phyloP scores from a whole-genome alignment of 257 asterid species.

The Eucommia ulmoides region DNA sequence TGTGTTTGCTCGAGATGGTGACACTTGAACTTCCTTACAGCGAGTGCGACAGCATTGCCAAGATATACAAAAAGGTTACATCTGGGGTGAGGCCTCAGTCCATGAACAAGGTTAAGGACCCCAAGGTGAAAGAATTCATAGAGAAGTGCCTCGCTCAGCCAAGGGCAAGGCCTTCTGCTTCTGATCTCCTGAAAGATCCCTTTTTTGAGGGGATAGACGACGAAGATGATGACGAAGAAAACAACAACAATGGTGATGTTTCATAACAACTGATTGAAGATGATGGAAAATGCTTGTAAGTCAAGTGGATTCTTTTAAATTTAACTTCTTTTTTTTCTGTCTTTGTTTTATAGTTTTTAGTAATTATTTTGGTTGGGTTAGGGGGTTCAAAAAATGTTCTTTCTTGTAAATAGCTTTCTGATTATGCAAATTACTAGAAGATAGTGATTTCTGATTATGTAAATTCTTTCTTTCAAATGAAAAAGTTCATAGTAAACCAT shows the following conservation, averaged over 20 bases:
- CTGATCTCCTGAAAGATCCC: neutral
- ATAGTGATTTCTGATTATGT: too few relatives aligned
- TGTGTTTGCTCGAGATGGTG: neutral
- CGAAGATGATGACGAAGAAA: neutral
- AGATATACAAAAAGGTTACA: neutral
- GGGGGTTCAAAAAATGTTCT: too few relatives aligned
- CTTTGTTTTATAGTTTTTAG: too few relatives aligned
- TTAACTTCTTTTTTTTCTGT: too few relatives aligned
- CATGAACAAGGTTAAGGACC: neutral
- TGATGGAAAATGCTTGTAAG: too few relatives aligned
- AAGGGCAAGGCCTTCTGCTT: neutral
- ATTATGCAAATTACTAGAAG: too few relatives aligned
- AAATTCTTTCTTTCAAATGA: too few relatives aligned
- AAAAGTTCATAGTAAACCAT: too few relatives aligned
- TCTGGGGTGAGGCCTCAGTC: neutral
- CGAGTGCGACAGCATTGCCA: neutral
- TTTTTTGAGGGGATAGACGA: neutral
- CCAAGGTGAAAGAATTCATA: neutral
- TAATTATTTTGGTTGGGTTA: too few relatives aligned
- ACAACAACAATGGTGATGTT: neutral
- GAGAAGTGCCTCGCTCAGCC: neutral
- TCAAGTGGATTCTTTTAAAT: too few relatives aligned
- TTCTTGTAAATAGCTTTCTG: too few relatives aligned
- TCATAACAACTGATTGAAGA: too few relatives aligned
- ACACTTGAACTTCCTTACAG: neutral